Conservation (phyloP, 108 stramenopile species). For the Schizochytrium sp. region DNA sequence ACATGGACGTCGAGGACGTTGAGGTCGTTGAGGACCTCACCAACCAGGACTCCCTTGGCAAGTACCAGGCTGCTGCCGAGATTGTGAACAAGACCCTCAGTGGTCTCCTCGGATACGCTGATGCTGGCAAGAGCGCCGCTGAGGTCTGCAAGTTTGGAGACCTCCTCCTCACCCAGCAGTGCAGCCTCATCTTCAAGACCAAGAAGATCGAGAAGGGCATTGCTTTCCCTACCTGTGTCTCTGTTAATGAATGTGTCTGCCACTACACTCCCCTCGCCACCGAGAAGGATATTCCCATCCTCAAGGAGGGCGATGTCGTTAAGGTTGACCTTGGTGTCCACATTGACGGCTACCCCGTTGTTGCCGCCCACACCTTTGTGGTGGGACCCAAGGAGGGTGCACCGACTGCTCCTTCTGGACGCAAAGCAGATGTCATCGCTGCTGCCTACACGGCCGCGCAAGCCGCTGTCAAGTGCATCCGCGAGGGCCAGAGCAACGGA, state of each 20-base stretch:
- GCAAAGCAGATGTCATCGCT: slow-evolving; percentile 84
- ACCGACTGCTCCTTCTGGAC: slow-evolving; percentile 48
- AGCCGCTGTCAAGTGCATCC: slow-evolving; percentile 89
- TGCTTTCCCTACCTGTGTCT: slow-evolving; percentile 98
- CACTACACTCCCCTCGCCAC: slow-evolving; percentile 93
- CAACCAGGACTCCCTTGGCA: slow-evolving; percentile 85
- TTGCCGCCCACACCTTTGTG: slow-evolving; percentile 94
- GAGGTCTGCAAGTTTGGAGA: slow-evolving; percentile 85
- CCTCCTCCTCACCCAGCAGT: slow-evolving; percentile 77
- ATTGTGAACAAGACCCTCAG: slow-evolving; percentile 92
- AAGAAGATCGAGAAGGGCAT: slow-evolving; percentile 93
- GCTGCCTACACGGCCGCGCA: slow-evolving; percentile 98
- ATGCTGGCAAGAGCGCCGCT: slow-evolving; percentile 88
- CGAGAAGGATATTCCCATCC: slow-evolving; percentile 77
- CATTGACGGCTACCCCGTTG: slow-evolving; percentile 98
- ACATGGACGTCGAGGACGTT: slow-evolving; percentile 68
- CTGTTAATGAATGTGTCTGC: slow-evolving; percentile 97
- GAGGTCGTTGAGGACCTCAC: slow-evolving; percentile 70
- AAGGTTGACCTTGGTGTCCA: slow-evolving; percentile 99
- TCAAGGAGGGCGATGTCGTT: slow-evolving; percentile 95
- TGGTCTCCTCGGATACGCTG: slow-evolving; percentile 86
- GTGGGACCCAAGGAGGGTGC: slow-evolving; percentile 69
- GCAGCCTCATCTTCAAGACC: slow-evolving; percentile 84
- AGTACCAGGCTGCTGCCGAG: slow-evolving; percentile 98
- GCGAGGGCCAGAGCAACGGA: slow-evolving; percentile 82